Base-by-base conservation (phyloP, 768 basidiomycete species). In the Pseudohyphozyma bogoriensis region DNA sequence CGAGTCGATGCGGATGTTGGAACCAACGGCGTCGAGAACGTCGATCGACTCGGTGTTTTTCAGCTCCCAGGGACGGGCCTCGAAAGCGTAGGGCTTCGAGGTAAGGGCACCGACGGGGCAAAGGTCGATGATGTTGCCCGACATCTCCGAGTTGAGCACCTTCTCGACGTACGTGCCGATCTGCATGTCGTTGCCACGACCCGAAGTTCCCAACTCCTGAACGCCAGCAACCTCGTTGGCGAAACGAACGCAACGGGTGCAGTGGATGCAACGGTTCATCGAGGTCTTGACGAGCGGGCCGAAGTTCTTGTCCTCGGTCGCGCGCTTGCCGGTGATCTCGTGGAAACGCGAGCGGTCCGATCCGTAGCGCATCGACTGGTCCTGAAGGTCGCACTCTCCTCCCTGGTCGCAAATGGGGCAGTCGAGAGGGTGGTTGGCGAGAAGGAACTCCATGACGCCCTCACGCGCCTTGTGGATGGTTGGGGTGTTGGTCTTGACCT, bases 321-420 rank as follows among this genome's bases (percentile, higher is more conserved):
- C 95, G 56, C 95, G 89, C 76, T 97, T 97, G 68, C 95, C 95
- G 3, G 89, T 83, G 52, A 96, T 89, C 77, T 99, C 95, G 77
- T 97, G 95, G 83, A 96, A 96, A 46, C 95, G 85, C 1, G 89
- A 86, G 62, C 95, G 86, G 77, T 99, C 95, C 10, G 92, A 87
- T 44, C 95, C 95, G 71, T 97, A 99, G 56, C 93, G 86, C 91
- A 97, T 97, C 18, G 93, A 93, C 75, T 96, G 93, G 76, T 96
- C 93, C 78, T 97, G 93, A 11, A 96, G 81, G 73, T 96, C 92
- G 74, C 92, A 99, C 80, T 96, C 92, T 59, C 95, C 93, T 73
- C 92, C 93, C 76, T 97, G 92, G 73, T 99, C 95, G 70, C 95
- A 99, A 65, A 97, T 87, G 26, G 95, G 95, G 75, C 95, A 99